Percentiles rank a stretch among this genome's conserved stretches.
phyloP scores from a whole-genome alignment of 108 stramenopile species.

The Chaetoceros muelleri region DNA sequence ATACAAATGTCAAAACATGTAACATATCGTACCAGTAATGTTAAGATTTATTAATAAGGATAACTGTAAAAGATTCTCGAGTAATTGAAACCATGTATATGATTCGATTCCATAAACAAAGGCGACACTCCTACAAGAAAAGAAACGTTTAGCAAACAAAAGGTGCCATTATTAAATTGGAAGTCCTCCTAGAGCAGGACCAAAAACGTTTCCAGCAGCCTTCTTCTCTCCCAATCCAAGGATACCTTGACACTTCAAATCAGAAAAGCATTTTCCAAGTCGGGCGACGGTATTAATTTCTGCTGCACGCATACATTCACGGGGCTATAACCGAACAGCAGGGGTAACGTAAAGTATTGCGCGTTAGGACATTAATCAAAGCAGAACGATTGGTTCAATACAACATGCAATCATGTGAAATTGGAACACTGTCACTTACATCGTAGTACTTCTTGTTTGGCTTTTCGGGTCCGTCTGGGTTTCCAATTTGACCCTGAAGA shows the following conservation, averaged over 20 bases:
- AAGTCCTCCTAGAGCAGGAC: constrained; percentile 78
- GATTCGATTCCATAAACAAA: no score
- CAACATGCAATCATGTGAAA: neutral
- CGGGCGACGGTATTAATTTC: constrained; percentile 83
- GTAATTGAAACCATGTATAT: no score
- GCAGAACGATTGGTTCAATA: neutral
- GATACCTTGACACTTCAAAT: constrained; percentile 85
- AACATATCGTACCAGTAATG: no score
- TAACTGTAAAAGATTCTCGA: no score
- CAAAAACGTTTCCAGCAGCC: constrained; percentile 54
- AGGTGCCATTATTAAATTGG: constrained; percentile 64
- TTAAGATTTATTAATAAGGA: no score
- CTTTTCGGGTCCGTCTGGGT: constrained; percentile 90
- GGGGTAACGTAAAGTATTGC: neutral
- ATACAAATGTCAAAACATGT: no score
- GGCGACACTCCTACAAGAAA: no score
- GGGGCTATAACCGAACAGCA: constrained; percentile 37
- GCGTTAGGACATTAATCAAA: constrained; percentile 1
- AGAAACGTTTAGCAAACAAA: no score
- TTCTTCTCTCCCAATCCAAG: constrained; percentile 48
- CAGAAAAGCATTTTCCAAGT: constrained; percentile 65
- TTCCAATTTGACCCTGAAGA: constrained; percentile 88
- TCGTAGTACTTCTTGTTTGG: constrained; percentile 98
- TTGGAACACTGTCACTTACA: no score
- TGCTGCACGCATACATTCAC: constrained; percentile 86